Base-by-base conservation (phyloP, 805 yeast genomes). In the Hanseniaspora lachancei region DNA sequence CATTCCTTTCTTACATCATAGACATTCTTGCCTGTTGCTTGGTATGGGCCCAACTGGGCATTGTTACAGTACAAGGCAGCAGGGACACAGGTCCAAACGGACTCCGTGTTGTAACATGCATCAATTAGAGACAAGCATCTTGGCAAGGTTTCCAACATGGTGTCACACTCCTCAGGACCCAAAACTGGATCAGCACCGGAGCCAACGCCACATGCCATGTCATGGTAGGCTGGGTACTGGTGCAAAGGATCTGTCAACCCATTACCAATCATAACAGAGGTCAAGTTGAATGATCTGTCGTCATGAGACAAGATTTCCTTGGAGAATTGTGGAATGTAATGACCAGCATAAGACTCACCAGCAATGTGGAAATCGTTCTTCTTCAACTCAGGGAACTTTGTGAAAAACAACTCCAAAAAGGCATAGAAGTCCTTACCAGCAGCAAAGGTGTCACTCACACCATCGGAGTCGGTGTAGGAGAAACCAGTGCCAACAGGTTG, bases 201-300 rank as follows among this genome's bases (percentile, higher is more conserved):
- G 62, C 96, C 95, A 64, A 81, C 75, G 60, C 96, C 96, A 72
- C 96, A 89, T 15, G 95, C 96, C 96, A 88, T 89, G 69, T 95
- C 95, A 66, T 84, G 82, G 68, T 84, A 86, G 70, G 79, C 78
- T 59, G 78, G 79, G 70, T 83, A 82, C 72, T 87, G 96, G 59
- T 79, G 76, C 66, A 84, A 77, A 10, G 95, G 83, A 71, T 89
- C 95, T 40, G 95, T 86, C 62, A 88, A 78, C 55, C 96, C 96
- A 67, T 89, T 89, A 64, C 96, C 96, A 65, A 89, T 87, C 71
- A 89, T 68, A 13, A 88, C 82, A 2, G 95, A 86, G 6, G 82
- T 74, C 63, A 87, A 75, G 63, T 84, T 77, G 70, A 82, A 82
- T 63, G 70, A 66, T 60, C 80, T 72, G 64, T 81, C 83, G 24